Base-by-base conservation (phyloP, 1,139 yeast genomes). In the Kodamaea plutei region DNA sequence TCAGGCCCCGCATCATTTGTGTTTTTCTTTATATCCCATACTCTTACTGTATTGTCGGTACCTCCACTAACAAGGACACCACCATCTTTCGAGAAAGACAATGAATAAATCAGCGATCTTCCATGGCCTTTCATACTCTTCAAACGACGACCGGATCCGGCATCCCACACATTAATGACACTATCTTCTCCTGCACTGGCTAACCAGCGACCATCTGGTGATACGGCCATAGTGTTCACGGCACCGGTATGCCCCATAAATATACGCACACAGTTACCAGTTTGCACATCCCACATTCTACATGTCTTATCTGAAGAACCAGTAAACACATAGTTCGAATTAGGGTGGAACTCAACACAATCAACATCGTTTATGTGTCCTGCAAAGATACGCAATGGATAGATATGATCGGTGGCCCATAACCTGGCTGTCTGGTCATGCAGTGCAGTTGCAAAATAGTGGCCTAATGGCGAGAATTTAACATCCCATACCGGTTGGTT, bases 401-500 rank as follows among this genome's bases (percentile, higher is more conserved):
- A 89, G 27, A 93, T 89, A 58, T 93, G 99, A 56, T 93, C 98
- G 40, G 96, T 88, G 22, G 96, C 89, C 99, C 99, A 93, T 38
- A 93, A 67, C 41, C 97, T 70, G 0, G 97, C 98, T 0, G 98
- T 93, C 55, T 89, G 96, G 52, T 93, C 99, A 51, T 89, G 96
- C 4, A 96, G 87, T 0, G 95, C 96, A 0, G 96, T 88, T 8
- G 94, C 96, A 58, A 93, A 93, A 61, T 93, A 93, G 59, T 91
- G 97, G 2, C 98, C 98, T 49, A 84, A 65, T 2, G 98, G 98
- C 4, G 95, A 81, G 50, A 88, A 91, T 45, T 84, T 76, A 5
- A 91, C 96, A 52, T 93, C 98, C 98, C 98, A 93, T 17, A 93
- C 83, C 1, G 98, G 97, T 44, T 84, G 95, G 47, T 81, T 87